A percentile compares a stretch with the other conserved stretches of the same genome.
Evolutionary conservation across 2,329 filamentous ascomycete genomes (phyloP).

Genomic region (Thermoascus crustaceus): DNA sequence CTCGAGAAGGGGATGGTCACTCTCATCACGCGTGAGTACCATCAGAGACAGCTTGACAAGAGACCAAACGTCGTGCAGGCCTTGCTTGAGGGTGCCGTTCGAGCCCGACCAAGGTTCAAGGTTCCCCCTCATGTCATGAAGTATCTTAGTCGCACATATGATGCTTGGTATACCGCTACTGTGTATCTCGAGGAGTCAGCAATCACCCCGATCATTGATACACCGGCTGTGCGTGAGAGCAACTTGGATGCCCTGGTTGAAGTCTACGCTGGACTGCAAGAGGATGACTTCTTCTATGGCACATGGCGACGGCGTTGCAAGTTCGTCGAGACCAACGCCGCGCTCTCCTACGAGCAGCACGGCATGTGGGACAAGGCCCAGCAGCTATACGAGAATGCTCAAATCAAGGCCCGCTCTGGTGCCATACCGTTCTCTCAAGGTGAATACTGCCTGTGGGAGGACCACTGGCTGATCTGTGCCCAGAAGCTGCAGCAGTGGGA

Average conservation of each 20-base stretch:
- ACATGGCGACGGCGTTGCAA: constrained; percentile 92
- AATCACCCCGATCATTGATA: constrained; percentile 76
- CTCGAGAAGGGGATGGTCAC: constrained; percentile 86
- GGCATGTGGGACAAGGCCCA: constrained; percentile 99
- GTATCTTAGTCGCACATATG: constrained; percentile 86
- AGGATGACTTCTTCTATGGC: constrained; percentile 96
- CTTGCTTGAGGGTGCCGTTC: constrained; percentile 77
- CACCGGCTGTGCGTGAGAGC: constrained; percentile 76
- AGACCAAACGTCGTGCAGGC: constrained; percentile 93
- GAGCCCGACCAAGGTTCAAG: constrained; percentile 78
- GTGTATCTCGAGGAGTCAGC: constrained; percentile 84
- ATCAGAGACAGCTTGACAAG: constrained; percentile 87
- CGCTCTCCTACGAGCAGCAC: constrained; percentile 94
- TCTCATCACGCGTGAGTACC: constrained; percentile 88
- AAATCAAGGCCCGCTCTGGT: constrained; percentile 92
- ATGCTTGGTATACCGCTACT: constrained; percentile 93
- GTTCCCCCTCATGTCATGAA: constrained; percentile 95
- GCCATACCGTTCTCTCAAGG: constrained; percentile 93
- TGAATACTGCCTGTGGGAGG: constrained; percentile 99
- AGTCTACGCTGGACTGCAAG: constrained; percentile 79
- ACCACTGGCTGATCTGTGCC: constrained; percentile 96
- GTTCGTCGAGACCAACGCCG: constrained; percentile 95
- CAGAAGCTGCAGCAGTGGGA: constrained; percentile 99
- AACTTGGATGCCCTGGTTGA: constrained; percentile 94
- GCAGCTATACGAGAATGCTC: constrained; percentile 89